Conservation (phyloP, 805 yeast species). For the Metschnikowia henanensis region DNA sequence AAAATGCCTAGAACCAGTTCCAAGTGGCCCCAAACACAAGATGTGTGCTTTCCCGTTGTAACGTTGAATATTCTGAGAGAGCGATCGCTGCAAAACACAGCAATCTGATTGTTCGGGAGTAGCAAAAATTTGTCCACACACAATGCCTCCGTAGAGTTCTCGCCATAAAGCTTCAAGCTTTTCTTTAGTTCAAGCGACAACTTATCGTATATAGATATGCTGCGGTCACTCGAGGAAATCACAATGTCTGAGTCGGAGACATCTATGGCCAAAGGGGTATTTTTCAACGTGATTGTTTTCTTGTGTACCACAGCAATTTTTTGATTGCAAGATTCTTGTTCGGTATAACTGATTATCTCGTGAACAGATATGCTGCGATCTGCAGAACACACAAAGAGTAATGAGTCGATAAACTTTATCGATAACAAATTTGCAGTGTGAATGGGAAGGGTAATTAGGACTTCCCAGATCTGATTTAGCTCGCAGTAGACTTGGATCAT, state of each 20-base stretch:
- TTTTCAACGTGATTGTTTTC: constrained; percentile 50
- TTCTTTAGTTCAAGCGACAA: constrained; percentile 33
- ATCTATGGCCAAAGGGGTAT: constrained; percentile 48
- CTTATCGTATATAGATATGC: constrained; percentile 40
- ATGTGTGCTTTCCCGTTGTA: constrained; percentile 44
- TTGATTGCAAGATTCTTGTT: constrained; percentile 16
- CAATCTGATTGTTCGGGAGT: constrained; percentile 26
- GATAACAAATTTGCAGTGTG: constrained; percentile 55
- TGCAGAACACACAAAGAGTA: constrained; percentile 54
- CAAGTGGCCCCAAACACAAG: constrained; percentile 56
- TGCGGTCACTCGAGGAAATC: constrained; percentile 54
- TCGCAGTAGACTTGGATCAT: constrained; percentile 56
- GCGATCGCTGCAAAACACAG: constrained; percentile 54
- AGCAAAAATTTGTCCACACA: constrained; percentile 45
- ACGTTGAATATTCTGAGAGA: constrained; percentile 52
- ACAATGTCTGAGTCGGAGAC: constrained; percentile 41
- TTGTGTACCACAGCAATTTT: constrained; percentile 26
- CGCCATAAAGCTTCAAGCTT: constrained; percentile 42
- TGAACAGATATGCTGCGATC: constrained; percentile 64
- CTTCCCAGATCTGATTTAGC: constrained; percentile 40
- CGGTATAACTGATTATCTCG: constrained; percentile 26
- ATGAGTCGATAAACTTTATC: constrained; percentile 28
- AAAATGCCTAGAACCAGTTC: constrained; percentile 47
- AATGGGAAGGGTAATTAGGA: constrained; percentile 58
- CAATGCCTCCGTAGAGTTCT: constrained; percentile 39